These are phyloP conservation scores for Globisporangium megalacanthum DNA, from an alignment of 352 stramenopile genomes.

Conservation along the genomic window DNA sequence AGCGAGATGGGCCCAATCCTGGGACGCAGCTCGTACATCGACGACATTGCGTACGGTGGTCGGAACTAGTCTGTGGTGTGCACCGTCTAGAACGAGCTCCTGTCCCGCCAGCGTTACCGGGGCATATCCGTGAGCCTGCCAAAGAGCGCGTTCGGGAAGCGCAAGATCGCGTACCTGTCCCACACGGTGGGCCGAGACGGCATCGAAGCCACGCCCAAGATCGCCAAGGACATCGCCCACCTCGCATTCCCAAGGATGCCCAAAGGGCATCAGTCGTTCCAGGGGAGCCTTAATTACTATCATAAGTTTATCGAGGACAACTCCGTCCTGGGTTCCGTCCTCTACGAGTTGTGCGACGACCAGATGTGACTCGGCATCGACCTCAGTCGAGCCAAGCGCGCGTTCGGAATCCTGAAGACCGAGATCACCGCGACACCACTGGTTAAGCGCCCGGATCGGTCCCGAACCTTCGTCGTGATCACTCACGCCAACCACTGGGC, in stretches of 20 bases:
- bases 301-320: conserved; percentile 23
- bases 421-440: conserved; percentile 9
- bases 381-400: background rate
- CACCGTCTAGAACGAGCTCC: background rate
- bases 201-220: conserved; percentile 9
- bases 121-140: conserved; percentile 20
- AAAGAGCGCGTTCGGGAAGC: conserved; percentile 16
- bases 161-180: conserved; percentile 12
- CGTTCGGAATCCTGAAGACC: conserved; percentile 14
- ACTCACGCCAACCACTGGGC: conserved; percentile 20
- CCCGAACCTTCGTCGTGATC: conserved; percentile 2
- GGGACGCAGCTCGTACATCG: conserved; percentile 3
- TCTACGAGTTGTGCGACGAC: conserved; percentile 16
- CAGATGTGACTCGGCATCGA: background rate
- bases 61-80: conserved; percentile 8
- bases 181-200: conserved; percentile 10
- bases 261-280: conserved; percentile 18
- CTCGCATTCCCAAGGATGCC: conserved; percentile 12
- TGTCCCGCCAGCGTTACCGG: conserved; percentile 13
- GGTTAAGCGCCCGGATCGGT: conserved; percentile 8
- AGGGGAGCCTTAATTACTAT: conserved; percentile 21
- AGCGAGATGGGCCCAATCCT: background rate
- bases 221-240: conserved; percentile 3
- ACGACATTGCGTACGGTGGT: conserved; percentile 18
- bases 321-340: conserved; percentile 5